Conservation (phyloP, 345 rosid species). For the Populus pruinosa region DNA sequence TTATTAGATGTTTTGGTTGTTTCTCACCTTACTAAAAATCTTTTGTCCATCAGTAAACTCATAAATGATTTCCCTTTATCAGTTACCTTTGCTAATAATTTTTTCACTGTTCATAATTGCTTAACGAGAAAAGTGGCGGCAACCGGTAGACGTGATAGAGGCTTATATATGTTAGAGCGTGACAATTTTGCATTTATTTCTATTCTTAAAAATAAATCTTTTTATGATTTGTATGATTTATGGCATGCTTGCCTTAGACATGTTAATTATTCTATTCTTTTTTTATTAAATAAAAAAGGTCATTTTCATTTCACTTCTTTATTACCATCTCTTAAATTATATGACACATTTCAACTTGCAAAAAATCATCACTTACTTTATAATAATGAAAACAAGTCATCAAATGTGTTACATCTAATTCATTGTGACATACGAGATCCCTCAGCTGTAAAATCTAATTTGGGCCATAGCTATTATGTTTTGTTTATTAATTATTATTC, state of each 20-base stretch:
- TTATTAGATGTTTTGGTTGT: constrained; percentile 11
- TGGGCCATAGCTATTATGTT: neutral
- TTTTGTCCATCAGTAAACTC: constrained; percentile 13
- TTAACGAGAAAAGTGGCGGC: neutral
- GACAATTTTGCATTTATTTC: neutral
- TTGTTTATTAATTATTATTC: neutral
- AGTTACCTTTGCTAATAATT: neutral
- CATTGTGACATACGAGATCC: neutral
- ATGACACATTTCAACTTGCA: constrained; percentile 6
- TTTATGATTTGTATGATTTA: neutral
- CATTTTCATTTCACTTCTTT: neutral
- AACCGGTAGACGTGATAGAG: neutral
- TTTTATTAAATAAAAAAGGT: neutral
- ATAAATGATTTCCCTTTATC: neutral
- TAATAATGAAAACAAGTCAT: neutral
- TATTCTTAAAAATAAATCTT: constrained; percentile 8
- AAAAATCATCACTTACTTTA: constrained; percentile 1
- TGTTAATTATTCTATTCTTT: neutral
- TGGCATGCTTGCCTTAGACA: constrained; percentile 2
- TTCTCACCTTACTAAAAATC: constrained; percentile 12
- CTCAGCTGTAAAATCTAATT: neutral
- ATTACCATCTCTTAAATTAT: neutral
- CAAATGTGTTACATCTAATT: neutral
- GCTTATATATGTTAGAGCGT: neutral
- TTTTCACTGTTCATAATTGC: neutral